Base-by-base conservation (phyloP, 768 basidiomycete genomes). In the Boletus vermiculosoides region DNA sequence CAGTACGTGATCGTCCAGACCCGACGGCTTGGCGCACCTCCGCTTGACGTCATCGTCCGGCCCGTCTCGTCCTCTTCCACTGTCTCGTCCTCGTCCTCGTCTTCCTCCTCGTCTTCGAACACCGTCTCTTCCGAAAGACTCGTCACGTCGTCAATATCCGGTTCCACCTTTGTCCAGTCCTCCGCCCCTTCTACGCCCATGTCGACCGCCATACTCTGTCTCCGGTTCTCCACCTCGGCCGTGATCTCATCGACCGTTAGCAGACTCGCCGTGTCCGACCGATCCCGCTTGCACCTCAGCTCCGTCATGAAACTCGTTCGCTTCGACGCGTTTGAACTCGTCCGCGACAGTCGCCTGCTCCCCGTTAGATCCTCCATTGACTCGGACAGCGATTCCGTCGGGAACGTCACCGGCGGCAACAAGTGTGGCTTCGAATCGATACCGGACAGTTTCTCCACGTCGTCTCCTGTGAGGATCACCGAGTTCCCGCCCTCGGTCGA, bases 221-320 rank as follows among this genome's bases (percentile, higher is more conserved):
- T 75, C 37, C 83, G 77, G 55, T 77, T 77, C 70, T 90, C 96
- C 9, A 99, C 90, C 66, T 96, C 90, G 11, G 93, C 94, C 0
- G 97, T 98, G 65, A 99, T 97, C 74, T 99, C 94, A 66, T 99
- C 96, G 23, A 99, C 92, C 0, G 96, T 99, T 73, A 98, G 81
- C 65, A 98, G 74, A 63, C 91, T 94, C 5, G 92, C 92, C 9
- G 93, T 92, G 66, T 96, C 94, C 0, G 90, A 90, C 39, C 82
- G 79, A 65, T 97, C 93, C 22, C 90, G 85, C 69, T 86, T 90
- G 70, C 84, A 90, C 57, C 90, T 79, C 54, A 92, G 70, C 66
- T 93, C 91, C 1, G 87, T 88, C 76, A 90, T 87, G 69, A 84
- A 88, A 67, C 91, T 93, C 77, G 86, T 80, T 5, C 92, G 84